Evolutionary conservation across 192 early-diverging fungal genomes (phyloP).

Genomic region (Podochytrium sp.): DNA sequence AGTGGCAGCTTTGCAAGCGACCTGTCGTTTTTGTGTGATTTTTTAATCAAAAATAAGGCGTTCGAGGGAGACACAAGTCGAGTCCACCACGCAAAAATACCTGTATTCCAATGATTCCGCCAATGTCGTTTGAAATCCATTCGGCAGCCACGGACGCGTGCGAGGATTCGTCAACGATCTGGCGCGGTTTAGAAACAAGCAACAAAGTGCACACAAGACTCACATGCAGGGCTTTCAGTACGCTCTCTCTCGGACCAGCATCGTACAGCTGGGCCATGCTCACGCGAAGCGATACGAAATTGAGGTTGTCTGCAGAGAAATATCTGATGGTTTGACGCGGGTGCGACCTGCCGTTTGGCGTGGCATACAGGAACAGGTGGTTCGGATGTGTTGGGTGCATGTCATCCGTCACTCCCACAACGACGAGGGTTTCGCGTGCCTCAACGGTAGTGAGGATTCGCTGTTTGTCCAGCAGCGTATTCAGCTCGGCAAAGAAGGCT

Average conservation of each 20-base stretch:
- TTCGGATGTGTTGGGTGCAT: slow-evolving; percentile 1
- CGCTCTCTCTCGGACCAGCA: slow-evolving; percentile 2
- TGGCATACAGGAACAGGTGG: slow-evolving; percentile 22
- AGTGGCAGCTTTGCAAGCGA: slow-evolving; percentile 10
- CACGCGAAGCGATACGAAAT: slow-evolving; percentile 2
- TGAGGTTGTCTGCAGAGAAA: slow-evolving; percentile 16
- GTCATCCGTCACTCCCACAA: slow-evolving; percentile 13
- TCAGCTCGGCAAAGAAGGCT: slow-evolving; percentile 5
- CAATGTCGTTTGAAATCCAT: slow-evolving; percentile 19
- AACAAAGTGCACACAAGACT: neutral
- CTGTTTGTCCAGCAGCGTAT: slow-evolving; percentile 1
- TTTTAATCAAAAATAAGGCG: neutral
- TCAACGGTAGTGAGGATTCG: slow-evolving; percentile 9
- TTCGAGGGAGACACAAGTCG: neutral
- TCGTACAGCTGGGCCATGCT: neutral
- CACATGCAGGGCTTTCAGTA: neutral
- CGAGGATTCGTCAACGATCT: neutral
- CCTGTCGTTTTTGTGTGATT: neutral
- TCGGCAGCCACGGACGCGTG: neutral
- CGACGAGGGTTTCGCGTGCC: neutral
- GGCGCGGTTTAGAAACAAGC: neutral
- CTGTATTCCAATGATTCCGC: slow-evolving; percentile 17
- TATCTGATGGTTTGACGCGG: neutral
- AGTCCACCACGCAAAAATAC: too few species aligned
- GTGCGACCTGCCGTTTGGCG: slow-evolving; percentile 2